phyloP scores from a whole-genome alignment of 2,329 filamentous ascomycete species.

The Aureobasidium vineae region DNA sequence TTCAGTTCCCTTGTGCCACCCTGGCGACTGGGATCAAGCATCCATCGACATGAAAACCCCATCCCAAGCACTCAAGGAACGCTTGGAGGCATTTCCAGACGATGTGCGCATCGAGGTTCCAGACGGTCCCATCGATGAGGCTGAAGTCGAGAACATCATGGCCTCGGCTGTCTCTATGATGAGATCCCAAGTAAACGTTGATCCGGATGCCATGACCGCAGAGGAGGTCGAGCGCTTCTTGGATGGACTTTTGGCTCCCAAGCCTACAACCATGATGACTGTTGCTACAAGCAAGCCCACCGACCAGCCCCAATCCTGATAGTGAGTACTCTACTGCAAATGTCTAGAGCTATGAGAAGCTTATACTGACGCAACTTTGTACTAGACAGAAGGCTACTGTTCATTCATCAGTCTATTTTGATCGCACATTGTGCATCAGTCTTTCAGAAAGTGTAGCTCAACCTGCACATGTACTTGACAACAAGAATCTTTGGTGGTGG shows the following conservation, averaged over 20 bases:
- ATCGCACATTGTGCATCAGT: neutral
- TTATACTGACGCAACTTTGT: neutral
- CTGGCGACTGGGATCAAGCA: neutral
- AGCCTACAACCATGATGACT: neutral
- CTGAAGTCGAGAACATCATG: neutral
- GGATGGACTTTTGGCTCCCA: neutral
- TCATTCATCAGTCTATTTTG: neutral
- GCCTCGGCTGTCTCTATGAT: neutral
- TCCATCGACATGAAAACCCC: neutral
- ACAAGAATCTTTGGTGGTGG: neutral
- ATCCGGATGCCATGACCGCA: neutral
- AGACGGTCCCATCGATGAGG: neutral
- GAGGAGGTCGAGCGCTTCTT: neutral
- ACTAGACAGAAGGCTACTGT: neutral
- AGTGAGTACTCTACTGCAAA: neutral
- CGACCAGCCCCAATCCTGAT: neutral
- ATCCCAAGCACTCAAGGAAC: neutral
- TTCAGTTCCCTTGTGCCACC: neutral
- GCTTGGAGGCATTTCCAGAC: neutral
- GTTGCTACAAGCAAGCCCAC: neutral
- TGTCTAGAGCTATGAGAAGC: neutral
- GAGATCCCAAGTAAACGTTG: neutral
- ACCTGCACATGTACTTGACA: neutral
- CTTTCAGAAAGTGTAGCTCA: neutral
- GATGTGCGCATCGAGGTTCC: neutral